These are phyloP conservation scores for Solanum ahanhuiri DNA, from an alignment of 257 asterid genomes.

Conservation along the genomic window DNA sequence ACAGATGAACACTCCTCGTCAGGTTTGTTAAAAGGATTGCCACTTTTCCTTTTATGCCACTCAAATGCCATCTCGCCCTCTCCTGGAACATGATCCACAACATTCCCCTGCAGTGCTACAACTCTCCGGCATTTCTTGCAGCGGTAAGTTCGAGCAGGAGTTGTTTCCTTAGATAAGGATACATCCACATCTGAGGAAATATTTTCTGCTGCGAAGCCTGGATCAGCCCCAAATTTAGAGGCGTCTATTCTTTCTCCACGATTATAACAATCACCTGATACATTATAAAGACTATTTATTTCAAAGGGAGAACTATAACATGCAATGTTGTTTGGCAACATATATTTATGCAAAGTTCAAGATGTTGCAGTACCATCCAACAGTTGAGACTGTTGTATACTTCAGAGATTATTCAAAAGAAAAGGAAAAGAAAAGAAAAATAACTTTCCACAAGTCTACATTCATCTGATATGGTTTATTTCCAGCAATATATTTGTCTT, in stretches of 20 bases:
- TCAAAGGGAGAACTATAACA: not conserved
- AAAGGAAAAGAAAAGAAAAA: not conserved
- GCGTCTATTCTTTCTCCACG: constrained; percentile 83
- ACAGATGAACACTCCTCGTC: constrained; percentile 71
- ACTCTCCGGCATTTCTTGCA: constrained; percentile 95
- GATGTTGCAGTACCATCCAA: not conserved
- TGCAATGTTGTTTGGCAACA: not conserved
- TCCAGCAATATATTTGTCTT: not conserved
- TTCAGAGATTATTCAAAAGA: not conserved
- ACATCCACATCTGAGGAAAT: constrained; percentile 33
- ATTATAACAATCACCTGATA: constrained; percentile 72
- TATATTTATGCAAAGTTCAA: not conserved
- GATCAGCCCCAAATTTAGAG: constrained; percentile 78
- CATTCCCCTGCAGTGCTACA: constrained; percentile 70
- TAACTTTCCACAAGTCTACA: not conserved
- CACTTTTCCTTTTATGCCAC: constrained; percentile 88
- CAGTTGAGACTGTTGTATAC: not conserved
- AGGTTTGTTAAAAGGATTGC: constrained; percentile 43
- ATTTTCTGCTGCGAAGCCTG: constrained; percentile 44
- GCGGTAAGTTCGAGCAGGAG: constrained; percentile 46
- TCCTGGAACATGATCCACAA: constrained; percentile 83
- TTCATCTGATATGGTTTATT: not conserved
- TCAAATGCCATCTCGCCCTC: constrained; percentile 80
- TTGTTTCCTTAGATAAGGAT: constrained; percentile 18
- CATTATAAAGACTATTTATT: not conserved